Evolutionary conservation across 1,284 basidiomycete genomes (phyloP).

Genomic region (Melampsora abietis-canadensis): DNA sequence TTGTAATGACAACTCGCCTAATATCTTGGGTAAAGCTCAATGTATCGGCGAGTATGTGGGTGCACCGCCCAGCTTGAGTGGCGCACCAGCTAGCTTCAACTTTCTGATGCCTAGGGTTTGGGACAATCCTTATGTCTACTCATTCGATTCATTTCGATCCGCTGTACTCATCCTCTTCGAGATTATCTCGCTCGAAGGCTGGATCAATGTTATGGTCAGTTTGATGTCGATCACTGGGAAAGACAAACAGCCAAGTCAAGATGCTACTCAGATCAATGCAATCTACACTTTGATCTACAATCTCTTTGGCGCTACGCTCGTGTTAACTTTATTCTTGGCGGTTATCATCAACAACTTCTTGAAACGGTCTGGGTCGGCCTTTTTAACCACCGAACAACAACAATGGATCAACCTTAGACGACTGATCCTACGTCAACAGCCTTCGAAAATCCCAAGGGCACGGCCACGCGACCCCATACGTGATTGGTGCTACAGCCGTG

Average conservation of each 20-base stretch:
- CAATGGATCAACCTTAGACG: constrained; percentile 94
- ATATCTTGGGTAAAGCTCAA: constrained; percentile 20
- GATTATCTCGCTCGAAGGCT: constrained; percentile 89
- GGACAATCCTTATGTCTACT: constrained; percentile 85
- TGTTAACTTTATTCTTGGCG: constrained; percentile 57
- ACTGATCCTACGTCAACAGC: constrained; percentile 79
- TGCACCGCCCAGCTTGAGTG: constrained; percentile 47
- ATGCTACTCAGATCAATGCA: constrained; percentile 73
- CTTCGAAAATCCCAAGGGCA: constrained; percentile 71
- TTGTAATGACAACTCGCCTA: constrained; percentile 73
- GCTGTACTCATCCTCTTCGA: constrained; percentile 92
- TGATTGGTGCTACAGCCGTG: constrained; percentile 87
- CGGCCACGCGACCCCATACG: constrained; percentile 62
- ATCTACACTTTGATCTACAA: constrained; percentile 94
- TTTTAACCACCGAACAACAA: constrained; percentile 79
- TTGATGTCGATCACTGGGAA: constrained; percentile 74
- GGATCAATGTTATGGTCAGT: constrained; percentile 84
- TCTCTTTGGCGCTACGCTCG: constrained; percentile 82
- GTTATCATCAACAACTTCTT: constrained; percentile 95
- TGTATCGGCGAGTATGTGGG: constrained; percentile 72
- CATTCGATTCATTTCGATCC: constrained; percentile 82
- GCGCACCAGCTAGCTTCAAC: constrained; percentile 49
- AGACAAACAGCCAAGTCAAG: constrained; percentile 67
- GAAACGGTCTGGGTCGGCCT: constrained; percentile 75
- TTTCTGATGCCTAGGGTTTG: constrained; percentile 81